Evolutionary conservation across 345 rosid species (phyloP).

Genomic region (Acer negundo): DNA sequence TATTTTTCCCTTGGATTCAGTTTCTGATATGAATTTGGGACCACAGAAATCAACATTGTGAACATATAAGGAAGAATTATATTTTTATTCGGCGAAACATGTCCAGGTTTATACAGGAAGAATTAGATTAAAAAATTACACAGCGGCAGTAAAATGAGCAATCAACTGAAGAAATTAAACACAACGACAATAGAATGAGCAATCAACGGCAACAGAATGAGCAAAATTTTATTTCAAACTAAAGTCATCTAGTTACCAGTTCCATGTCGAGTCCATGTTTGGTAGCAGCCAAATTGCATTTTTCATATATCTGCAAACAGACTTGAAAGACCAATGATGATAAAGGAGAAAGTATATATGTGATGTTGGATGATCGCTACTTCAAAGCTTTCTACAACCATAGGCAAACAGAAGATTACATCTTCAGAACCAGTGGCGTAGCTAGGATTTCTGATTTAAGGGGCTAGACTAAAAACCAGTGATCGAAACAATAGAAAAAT

Average conservation of each 20-base stretch:
- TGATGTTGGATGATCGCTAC: too few species aligned
- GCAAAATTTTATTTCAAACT: slow-evolving; percentile 19
- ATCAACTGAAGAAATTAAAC: slow-evolving; percentile 13
- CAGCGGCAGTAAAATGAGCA: slow-evolving; percentile 12
- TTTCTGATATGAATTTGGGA: slow-evolving; percentile 65
- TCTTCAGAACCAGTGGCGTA: too few species aligned
- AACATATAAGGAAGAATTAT: slow-evolving; percentile 90
- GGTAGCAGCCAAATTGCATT: slow-evolving; percentile 92
- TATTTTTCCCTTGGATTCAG: slow-evolving; percentile 56
- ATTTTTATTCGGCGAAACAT: slow-evolving; percentile 90
- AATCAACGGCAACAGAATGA: not conserved
- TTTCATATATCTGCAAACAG: slow-evolving; percentile 84
- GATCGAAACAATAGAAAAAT: too few species aligned
- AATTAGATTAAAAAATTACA: slow-evolving; percentile 16
- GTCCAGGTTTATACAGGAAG: slow-evolving; percentile 94
- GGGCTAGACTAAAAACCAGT: too few species aligned
- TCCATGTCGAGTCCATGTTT: slow-evolving; percentile 96
- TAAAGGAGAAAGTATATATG: slow-evolving; percentile 90
- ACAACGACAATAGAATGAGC: not conserved
- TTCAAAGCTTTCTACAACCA: too few species aligned
- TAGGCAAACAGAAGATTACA: too few species aligned
- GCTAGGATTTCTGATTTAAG: too few species aligned
- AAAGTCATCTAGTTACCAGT: slow-evolving; percentile 56
- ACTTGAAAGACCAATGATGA: slow-evolving; percentile 98
- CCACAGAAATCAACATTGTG: slow-evolving; percentile 83